Evolutionary conservation across 345 rosid genomes (phyloP), one percentile per base, ranked within the genome.

Genomic region (Cardamine occulta): DNA sequence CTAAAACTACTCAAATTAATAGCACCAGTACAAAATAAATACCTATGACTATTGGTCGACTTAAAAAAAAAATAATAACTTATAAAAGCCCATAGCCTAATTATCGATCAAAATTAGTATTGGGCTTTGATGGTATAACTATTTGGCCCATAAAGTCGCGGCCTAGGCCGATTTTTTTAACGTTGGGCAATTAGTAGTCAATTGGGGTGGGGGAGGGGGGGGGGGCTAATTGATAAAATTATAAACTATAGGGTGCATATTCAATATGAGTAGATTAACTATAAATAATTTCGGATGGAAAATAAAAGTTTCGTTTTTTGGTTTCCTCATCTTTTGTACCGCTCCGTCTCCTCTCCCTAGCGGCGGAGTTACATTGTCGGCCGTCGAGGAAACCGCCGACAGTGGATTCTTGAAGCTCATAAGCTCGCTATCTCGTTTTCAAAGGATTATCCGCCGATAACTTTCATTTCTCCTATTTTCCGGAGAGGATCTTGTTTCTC

Each of bases 291-390:
- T 15, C 12, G 45, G 5, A 75, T 26, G 53, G 1, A 37, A 48
- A 67, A 58, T 17, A 47, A 57, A 66, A 70, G 45, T 58, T 45
- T 45, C 31, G 13, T 21, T 31, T 26, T 60, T 67, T 68, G n/a
- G 73, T 59, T 23, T 72, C 73, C 74, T 23, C 74, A 65, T 72
- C 74, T 76, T 70, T 65, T 52, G 49, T 72, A 78, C 56, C 63
- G 66, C 73, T 78, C 81, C 77, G 40, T 78, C 59, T 56, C 69
- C 55, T 53, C 81, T 67, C 74, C 52, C 63, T 81, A 78, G 82
- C 88, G 85, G 87, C 82, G 44, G 82, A 83, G 73, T 73, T 59
- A 37, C 84, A 80, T 82, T 86, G 78, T 70, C 74, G 42, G 80
- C 75, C 78, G 56, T 62, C 57, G 79, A 49, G 62, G 55, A 21